Base-by-base conservation (phyloP, 495 filamentous ascomycete genomes). In the Hyaloscypha variabilis region DNA sequence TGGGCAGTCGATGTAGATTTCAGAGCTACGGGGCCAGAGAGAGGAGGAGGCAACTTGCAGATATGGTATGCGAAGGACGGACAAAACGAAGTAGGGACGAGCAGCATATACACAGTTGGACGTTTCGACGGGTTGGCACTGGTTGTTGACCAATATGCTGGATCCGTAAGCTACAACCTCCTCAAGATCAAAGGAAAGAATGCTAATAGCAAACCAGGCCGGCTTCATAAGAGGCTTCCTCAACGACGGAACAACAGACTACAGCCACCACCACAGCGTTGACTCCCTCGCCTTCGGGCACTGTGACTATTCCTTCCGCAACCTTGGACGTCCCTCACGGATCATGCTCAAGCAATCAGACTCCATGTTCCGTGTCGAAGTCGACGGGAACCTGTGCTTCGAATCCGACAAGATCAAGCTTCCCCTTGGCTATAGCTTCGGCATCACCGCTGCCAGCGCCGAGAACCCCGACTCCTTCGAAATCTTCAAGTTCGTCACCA, bases 391-490 rank as follows among this genome's bases (percentile, higher is more conserved):
- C 64, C 77, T 86, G 36, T 99, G 95, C 78, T 97, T 99, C 76
- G 86, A 90, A 62, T 94, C 85, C 58, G 81, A 89, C 73, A 90
- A 91, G 79, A 82, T 97, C 67, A 76, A 78, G 50, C 83, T 99
- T 31, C 94, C 95, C 10, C 73, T 82, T 8, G 91, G 90, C 70
- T 96, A 98, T 77, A 86, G 85, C 75, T 92, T 96, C 65, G 95
- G 95, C 72, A 78, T 99, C 67, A 90, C 90, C 2, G 95, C 94
- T 34, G 91, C 90, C 4, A 93, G 92, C 8, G 91, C 92, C 29
- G 93, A 97, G 65, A 93, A 85, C 68, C 92, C 95, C 0, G 95
- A 99, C 75, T 96, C 92, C 29, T 97, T 97, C 74, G 95, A 99
- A 77, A 75, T 95, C 66, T 94, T 93, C 82, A 96, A 94, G 70